Base-by-base conservation (phyloP, 768 basidiomycete species). In the Xerocomellus intermedius region DNA sequence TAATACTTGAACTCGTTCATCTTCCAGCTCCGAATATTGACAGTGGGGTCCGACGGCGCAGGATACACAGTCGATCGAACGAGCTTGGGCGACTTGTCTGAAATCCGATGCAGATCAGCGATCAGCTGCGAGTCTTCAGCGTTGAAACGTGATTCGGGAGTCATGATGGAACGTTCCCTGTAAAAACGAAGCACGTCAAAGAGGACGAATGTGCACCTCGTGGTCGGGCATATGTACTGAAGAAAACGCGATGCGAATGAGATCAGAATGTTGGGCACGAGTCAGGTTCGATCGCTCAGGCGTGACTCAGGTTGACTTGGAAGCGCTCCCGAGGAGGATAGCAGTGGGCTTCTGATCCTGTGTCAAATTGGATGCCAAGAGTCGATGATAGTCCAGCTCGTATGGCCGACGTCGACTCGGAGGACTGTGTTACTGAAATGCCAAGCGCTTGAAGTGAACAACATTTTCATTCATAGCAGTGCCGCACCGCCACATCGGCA, bases 1-100 rank as follows among this genome's bases (percentile, higher is more conserved):
- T 91, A 89, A 73, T 96, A 98, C 68, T 93, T 93, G 78, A 86
- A 92, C 70, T 98, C 97, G 71, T 92, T 90, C 93, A 98, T 94
- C 77, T 94, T 96, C 96, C 96, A 98, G 73, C 90, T 93, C 4
- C 83, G 79, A 30, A 98, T 74, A 4, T 69, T 64, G 62, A 85
- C 76, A 2, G 69, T 60, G 1, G 82, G 77, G 54, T 82, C 81
- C 2, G 81, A 81, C 0, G 88, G 84, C 0, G 81, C 84, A 1
- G 69, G 41, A 64, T 89, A 86, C 2, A 70, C 63, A 0, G 79
- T 76, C 3, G 83, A 83, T 44, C 77, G 80, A 51, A 92, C 79
- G 47, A 93, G 83, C 66, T 86, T 89, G 3, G 83, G 79, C 0
- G 76, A 77, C 48, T 76, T 79, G 37, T 77, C 74, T 7, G 86